These are phyloP conservation scores for Aspergillus fumigatus DNA, from an alignment of 2,329 filamentous ascomycete genomes.

Conservation along the genomic window DNA sequence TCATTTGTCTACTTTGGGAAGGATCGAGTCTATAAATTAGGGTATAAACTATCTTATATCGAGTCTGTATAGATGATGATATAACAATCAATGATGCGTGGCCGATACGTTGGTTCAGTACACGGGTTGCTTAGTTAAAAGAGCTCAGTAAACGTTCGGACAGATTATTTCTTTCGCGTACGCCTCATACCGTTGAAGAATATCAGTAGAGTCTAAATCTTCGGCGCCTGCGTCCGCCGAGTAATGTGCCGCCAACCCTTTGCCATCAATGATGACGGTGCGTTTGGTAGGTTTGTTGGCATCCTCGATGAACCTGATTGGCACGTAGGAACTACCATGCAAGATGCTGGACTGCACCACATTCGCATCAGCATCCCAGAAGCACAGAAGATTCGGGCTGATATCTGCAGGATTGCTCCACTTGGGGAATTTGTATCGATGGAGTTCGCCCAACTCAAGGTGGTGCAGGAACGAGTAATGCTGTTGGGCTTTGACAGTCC, in stretches of 20 bases:
- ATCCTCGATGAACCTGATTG: conserved; percentile 37
- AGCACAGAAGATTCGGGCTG: conserved; percentile 52
- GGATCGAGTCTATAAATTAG: background rate
- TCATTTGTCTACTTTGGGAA: background rate
- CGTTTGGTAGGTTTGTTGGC: conserved; percentile 9
- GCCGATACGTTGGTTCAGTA: background rate
- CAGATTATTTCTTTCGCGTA: conserved; percentile 54
- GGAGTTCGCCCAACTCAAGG: conserved; percentile 44
- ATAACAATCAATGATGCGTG: background rate
- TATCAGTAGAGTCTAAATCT: conserved; percentile 48
- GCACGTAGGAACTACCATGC: conserved; percentile 38
- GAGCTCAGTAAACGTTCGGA: conserved; percentile 8
- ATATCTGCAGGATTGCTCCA: conserved; percentile 48
- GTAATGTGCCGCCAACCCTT: conserved; percentile 52
- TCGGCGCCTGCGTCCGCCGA: conserved; percentile 42
- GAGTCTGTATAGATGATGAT: background rate
- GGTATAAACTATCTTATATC: background rate
- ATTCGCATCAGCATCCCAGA: conserved; percentile 51
- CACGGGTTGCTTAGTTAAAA: background rate
- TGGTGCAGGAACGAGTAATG: conserved; percentile 48
- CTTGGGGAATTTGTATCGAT: conserved; percentile 45
- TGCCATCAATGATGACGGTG: conserved; percentile 51
- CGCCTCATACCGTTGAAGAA: conserved; percentile 50
- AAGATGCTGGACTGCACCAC: conserved; percentile 41
- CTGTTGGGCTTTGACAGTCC: conserved; percentile 47